Base-by-base conservation (phyloP, 805 yeast species). In the Kodamaea kakaduensis region DNA sequence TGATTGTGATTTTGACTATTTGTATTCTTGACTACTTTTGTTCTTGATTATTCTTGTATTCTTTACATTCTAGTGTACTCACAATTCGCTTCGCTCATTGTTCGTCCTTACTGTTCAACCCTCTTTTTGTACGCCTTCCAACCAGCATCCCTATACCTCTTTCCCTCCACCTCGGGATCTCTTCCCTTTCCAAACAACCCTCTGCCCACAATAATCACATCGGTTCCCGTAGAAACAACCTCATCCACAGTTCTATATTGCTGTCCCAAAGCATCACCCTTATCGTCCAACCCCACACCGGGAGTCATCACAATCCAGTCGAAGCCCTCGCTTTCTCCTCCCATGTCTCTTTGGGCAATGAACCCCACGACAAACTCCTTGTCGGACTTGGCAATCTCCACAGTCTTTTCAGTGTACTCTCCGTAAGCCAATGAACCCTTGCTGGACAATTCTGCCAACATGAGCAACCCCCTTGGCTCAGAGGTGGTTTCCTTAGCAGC, bases 221-320 rank as follows among this genome's bases (percentile, higher is more conserved):
- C 99, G 2, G 95, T 74, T n/a, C 97, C 97, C 1, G 83, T 77
- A 9, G 75, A 54, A 9, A 90, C 70, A 16, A 88, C 98, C 41
- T 84, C 86, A 44, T 77, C 77, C 3, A 90, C 97, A 4, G 96
- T 79, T 59, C 98, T 75, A 61, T 93, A 93, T 62, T 93, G 97
- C 61, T 93, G 99, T 16, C 99, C 99, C 42, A 93, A 71, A 1
- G 81, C 77, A 57, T 93, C 99, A 10, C 97, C 97, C 58, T 83
- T 93, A 55, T 90, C 97, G 55, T 90, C 98, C 34, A 93, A 72
- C 3, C 97, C 97, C 25, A 93, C 98, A 43, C 99, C 99, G 0
- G 99, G 99, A 1, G 98, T 90, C 93, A 93, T 81, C 40, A 89
- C 77, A 25, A 93, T 63, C 96, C 97, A 93, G 63, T 93, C 98